Conservation (phyloP, 1,139 yeast genomes). For the Pneumocystis sp. region DNA sequence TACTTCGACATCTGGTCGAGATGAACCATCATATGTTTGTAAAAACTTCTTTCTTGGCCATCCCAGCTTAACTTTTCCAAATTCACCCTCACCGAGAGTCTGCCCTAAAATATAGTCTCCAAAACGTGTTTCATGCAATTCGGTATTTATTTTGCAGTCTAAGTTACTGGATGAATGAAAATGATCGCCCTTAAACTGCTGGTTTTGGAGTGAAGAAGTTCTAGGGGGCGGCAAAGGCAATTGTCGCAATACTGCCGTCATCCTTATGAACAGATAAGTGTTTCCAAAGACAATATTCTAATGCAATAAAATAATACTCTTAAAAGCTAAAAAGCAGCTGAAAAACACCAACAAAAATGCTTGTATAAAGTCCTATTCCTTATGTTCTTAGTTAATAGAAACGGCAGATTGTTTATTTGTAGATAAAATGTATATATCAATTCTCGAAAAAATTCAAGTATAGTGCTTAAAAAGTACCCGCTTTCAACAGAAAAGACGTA, state of each 20-base stretch:
- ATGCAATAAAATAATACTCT: background rate
- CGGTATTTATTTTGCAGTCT: background rate
- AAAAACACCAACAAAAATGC: background rate
- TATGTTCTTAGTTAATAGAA: background rate
- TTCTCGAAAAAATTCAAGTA: background rate
- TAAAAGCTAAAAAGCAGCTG: too few relatives aligned
- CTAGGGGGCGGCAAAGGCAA: background rate
- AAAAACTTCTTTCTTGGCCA: slow-evolving; percentile 65
- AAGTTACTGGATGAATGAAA: background rate
- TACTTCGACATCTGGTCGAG: slow-evolving; percentile 2
- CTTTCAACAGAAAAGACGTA: background rate
- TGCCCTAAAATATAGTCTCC: slow-evolving; percentile 84
- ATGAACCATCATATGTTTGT: background rate
- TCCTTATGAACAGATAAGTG: background rate
- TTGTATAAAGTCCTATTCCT: background rate
- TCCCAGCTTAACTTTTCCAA: slow-evolving; percentile 93
- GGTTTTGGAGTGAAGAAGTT: background rate
- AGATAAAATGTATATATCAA: background rate
- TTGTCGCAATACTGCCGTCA: background rate
- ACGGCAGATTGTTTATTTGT: background rate
- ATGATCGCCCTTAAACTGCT: background rate
- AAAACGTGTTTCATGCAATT: slow-evolving; percentile 30
- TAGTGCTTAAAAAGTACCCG: background rate
- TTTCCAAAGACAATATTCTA: background rate
- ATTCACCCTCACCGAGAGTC: slow-evolving; percentile 95